These are phyloP conservation scores for Polytolypa hystricis DNA, from an alignment of 2,329 filamentous ascomycete genomes.

Conservation along the genomic window DNA sequence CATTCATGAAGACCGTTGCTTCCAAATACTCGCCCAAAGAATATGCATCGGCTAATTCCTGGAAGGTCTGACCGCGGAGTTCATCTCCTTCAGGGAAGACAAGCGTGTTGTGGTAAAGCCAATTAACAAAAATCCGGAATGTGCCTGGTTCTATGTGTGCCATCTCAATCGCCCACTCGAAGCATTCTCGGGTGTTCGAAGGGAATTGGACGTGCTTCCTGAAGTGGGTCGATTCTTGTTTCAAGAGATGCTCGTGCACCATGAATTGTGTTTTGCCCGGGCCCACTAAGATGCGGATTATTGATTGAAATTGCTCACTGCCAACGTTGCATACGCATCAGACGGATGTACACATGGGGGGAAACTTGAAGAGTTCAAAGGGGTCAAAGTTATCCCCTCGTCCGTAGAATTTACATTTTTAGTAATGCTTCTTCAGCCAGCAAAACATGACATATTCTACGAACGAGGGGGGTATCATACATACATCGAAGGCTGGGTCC, in stretches of 20 bases:
- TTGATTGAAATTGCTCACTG: conserved; percentile 2
- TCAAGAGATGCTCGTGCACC: not conserved
- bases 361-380: too few species aligned
- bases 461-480: too few species aligned
- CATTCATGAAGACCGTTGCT: not conserved
- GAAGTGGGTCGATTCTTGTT: not conserved
- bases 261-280: not conserved
- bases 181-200: not conserved
- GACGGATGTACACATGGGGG: too few species aligned
- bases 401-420: too few species aligned
- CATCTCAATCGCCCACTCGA: not conserved
- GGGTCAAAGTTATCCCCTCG: too few species aligned
- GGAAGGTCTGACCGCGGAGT: not conserved
- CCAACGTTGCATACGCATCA: too few species aligned
- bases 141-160: too few species aligned
- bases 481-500: too few species aligned
- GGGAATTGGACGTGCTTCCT: not conserved
- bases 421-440: too few species aligned
- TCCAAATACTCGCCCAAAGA: not conserved
- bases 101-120: not conserved
- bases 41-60: not conserved
- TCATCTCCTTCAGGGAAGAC: not conserved
- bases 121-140: not conserved
- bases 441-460: too few species aligned
- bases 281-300: not conserved